Percentiles rank a stretch among this genome's conserved stretches.
Evolutionary conservation across 345 rosid species (phyloP).

Genomic region (Noccaea caerulescens): DNA sequence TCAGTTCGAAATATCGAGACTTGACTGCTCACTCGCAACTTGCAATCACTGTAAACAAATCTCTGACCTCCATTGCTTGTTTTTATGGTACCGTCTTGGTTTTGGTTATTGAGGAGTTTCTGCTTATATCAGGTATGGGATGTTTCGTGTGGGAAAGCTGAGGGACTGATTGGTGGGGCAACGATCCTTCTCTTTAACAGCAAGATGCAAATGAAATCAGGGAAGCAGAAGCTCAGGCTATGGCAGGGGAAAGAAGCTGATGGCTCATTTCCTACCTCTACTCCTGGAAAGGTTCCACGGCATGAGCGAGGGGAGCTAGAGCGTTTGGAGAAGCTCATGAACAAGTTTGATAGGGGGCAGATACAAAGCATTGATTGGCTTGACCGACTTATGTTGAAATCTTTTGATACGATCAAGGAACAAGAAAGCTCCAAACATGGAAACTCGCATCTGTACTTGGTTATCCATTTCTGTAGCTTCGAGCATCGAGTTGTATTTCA

Average conservation of each 20-base stretch:
- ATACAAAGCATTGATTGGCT: constrained; percentile 89
- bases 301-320: constrained; percentile 93
- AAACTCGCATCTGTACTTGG: constrained; percentile 72
- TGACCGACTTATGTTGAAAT: constrained; percentile 83
- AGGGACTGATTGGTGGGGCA: constrained; percentile 92
- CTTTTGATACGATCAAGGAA: constrained; percentile 82
- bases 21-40: constrained; percentile 86
- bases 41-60: constrained; percentile 71
- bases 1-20: constrained; percentile 91
- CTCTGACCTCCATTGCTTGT: constrained; percentile 2
- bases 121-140: constrained; percentile 74
- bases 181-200: constrained; percentile 86
- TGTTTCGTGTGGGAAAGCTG: constrained; percentile 83
- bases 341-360: constrained; percentile 91
- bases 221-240: constrained; percentile 94
- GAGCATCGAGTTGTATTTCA: constrained; percentile 97
- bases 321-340: constrained; percentile 87
- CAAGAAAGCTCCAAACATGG: constrained; percentile 73
- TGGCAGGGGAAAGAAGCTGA: constrained; percentile 92
- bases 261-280: constrained; percentile 80
- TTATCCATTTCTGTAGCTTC: constrained; percentile 86
- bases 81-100: constrained; percentile 24
- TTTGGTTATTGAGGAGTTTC: neutral
- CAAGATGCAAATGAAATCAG: constrained; percentile 89
- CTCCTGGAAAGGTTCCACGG: constrained; percentile 99